Evolutionary conservation across 345 rosid species (phyloP).

Genomic region (Raphanus sativus): DNA sequence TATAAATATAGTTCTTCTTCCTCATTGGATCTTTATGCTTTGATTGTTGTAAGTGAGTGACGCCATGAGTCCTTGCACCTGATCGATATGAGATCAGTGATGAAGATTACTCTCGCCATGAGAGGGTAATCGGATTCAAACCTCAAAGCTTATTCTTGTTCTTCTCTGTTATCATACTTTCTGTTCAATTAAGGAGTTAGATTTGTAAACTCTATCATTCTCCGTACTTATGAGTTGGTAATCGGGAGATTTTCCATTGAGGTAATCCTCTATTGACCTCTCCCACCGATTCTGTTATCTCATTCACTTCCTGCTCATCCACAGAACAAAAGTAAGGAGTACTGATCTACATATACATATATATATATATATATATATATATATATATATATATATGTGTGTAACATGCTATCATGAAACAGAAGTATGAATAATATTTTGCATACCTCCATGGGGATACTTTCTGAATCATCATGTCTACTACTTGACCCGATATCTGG

Average conservation of each 20-base stretch:
- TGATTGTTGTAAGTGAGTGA: too few relatives aligned
- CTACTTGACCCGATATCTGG: too few relatives aligned
- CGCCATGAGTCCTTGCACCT: too few relatives aligned
- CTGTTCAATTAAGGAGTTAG: too few relatives aligned
- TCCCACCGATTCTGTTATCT: not conserved
- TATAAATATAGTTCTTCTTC: not conserved
- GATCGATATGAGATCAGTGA: too few relatives aligned
- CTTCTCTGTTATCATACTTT: too few relatives aligned
- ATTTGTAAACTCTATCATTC: too few relatives aligned
- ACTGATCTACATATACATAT: not conserved
- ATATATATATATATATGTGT: too few relatives aligned
- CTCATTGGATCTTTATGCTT: not conserved
- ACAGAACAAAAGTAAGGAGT: not conserved
- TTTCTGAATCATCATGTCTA: not conserved
- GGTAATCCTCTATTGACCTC: not conserved
- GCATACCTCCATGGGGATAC: conserved; percentile 3
- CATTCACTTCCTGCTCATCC: not conserved
- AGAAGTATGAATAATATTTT: not conserved
- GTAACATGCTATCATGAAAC: not conserved
- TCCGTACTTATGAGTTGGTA: conserved; percentile 1
- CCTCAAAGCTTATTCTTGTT: too few relatives aligned
- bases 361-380: too few relatives aligned
- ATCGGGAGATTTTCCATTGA: not conserved
- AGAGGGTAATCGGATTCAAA: too few relatives aligned
- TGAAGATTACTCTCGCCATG: too few relatives aligned